These are phyloP conservation scores for Phytophthora citrophthora DNA, from an alignment of 352 stramenopile species.

Conservation along the genomic window DNA sequence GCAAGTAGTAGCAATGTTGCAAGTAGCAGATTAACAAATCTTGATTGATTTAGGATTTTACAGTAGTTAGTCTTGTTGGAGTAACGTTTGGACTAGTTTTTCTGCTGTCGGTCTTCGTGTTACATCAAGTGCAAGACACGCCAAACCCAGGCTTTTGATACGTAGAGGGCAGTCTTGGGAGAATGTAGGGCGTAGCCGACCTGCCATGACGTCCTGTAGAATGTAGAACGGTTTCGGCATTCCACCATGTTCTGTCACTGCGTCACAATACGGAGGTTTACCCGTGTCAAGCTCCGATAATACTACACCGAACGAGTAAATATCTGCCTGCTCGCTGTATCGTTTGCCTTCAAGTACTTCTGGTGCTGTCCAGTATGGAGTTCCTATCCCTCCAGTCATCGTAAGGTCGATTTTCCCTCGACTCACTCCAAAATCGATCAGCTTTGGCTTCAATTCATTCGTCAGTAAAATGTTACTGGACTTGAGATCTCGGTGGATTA, in stretches of 20 bases:
- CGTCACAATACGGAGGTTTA: conserved; percentile 36
- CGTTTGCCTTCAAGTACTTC: conserved; percentile 63
- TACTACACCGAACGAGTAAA: conserved; percentile 49
- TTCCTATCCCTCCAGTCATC: conserved; percentile 76
- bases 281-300: conserved; percentile 45
- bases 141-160: conserved; percentile 34
- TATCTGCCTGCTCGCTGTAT: conserved; percentile 36
- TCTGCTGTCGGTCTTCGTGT: conserved; percentile 30
- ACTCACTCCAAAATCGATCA: conserved; percentile 88
- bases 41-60: too few species aligned
- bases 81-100: conserved; percentile 29
- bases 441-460: conserved; percentile 56
- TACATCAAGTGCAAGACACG: conserved; percentile 35
- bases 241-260: conserved; percentile 11
- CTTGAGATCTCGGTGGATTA: conserved; percentile 43
- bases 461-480: conserved; percentile 77
- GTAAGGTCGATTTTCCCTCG: conserved; percentile 24
- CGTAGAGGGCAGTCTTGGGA: conserved; percentile 38
- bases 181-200: conserved; percentile 48
- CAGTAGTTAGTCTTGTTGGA: background rate
- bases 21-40: conserved; percentile 3
- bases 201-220: conserved; percentile 48
- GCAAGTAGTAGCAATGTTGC: conserved; percentile 20
- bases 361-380: conserved; percentile 43
- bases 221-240: conserved; percentile 44